Conservation (phyloP, 1,139 yeast genomes). For the Yamadazyma membranifaciens region DNA sequence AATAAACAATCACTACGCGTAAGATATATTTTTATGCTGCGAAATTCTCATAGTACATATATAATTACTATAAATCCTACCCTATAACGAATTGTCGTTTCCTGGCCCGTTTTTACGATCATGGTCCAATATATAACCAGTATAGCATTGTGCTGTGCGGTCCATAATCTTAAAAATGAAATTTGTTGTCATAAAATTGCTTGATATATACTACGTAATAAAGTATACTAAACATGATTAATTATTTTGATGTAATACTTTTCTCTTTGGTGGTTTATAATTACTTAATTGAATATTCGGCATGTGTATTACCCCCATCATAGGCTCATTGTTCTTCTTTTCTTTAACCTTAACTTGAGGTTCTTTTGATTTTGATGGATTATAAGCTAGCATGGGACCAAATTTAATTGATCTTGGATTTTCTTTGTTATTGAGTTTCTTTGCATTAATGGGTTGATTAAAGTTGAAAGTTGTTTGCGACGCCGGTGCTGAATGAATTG, state of each 20-base stretch:
- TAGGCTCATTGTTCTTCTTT: slow-evolving; percentile 16
- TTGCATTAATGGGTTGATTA: slow-evolving; percentile 1
- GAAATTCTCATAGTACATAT: slow-evolving; percentile 1
- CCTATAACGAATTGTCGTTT: neutral
- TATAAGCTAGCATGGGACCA: slow-evolving; percentile 43
- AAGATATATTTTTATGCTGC: neutral
- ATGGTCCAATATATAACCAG: slow-evolving; percentile 4
- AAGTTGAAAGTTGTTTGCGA: slow-evolving; percentile 13
- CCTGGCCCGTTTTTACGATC: too few relatives aligned
- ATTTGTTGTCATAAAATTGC: too few relatives aligned
- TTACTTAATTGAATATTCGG: slow-evolving; percentile 35
- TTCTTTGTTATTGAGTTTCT: slow-evolving; percentile 16
- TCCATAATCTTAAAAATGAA: too few relatives aligned
- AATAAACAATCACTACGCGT: too few relatives aligned
- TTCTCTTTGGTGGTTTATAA: slow-evolving; percentile 33
- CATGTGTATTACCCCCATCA: slow-evolving; percentile 24
- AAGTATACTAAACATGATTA: too few relatives aligned
- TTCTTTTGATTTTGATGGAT: slow-evolving; percentile 34
- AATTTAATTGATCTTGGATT: slow-evolving; percentile 35
- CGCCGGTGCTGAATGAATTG: slow-evolving; percentile 14
- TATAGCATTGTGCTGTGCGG: neutral
- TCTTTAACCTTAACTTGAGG: slow-evolving; percentile 11
- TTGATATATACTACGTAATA: too few relatives aligned
- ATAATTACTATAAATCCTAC: slow-evolving; percentile 1
- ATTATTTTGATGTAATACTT: slow-evolving; percentile 1